phyloP scores from a whole-genome alignment of 1,284 basidiomycete species.

The Irpex sp. region DNA sequence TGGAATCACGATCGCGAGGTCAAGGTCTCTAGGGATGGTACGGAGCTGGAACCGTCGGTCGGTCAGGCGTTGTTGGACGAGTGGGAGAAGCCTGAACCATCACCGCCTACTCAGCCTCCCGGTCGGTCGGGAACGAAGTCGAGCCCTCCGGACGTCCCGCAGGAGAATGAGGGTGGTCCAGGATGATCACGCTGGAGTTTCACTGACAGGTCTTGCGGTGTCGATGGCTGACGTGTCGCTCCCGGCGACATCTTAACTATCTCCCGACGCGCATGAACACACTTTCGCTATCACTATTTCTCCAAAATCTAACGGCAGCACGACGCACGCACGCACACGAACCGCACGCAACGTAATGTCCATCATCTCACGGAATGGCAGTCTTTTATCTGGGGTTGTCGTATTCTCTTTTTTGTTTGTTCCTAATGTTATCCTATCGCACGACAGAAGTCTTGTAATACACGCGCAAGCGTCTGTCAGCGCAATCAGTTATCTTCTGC shows the following conservation, averaged over 20 bases:
- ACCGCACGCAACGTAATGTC: slow-evolving; percentile 15
- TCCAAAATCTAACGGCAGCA: slow-evolving; percentile 14
- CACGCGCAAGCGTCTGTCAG: slow-evolving; percentile 10
- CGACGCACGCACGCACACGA: slow-evolving; percentile 18
- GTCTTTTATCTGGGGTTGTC: not conserved
- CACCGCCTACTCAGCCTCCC: slow-evolving; percentile 7
- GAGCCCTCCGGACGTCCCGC: slow-evolving; percentile 2
- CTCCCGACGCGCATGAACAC: too few relatives aligned
- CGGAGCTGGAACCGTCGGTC: slow-evolving; percentile 84
- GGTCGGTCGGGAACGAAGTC: slow-evolving; percentile 16
- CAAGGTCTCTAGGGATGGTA: slow-evolving; percentile 90
- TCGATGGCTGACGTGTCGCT: too few relatives aligned
- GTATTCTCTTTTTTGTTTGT: not conserved
- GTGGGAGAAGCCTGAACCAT: slow-evolving; percentile 50
- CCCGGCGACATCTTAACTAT: too few relatives aligned
- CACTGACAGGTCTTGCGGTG: too few relatives aligned
- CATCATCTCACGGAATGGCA: not conserved
- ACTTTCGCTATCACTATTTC: not conserved
- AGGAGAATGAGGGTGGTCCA: not conserved
- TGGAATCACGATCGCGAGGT: slow-evolving; percentile 93
- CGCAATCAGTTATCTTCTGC: not conserved
- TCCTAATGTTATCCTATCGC: slow-evolving; percentile 10
- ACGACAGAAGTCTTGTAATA: slow-evolving; percentile 14
- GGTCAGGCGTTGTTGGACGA: slow-evolving; percentile 73
- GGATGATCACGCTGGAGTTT: not conserved